These are phyloP conservation scores for Sequoia sempervirens DNA, from an alignment of 75 land plant species.

Conservation along the genomic window DNA sequence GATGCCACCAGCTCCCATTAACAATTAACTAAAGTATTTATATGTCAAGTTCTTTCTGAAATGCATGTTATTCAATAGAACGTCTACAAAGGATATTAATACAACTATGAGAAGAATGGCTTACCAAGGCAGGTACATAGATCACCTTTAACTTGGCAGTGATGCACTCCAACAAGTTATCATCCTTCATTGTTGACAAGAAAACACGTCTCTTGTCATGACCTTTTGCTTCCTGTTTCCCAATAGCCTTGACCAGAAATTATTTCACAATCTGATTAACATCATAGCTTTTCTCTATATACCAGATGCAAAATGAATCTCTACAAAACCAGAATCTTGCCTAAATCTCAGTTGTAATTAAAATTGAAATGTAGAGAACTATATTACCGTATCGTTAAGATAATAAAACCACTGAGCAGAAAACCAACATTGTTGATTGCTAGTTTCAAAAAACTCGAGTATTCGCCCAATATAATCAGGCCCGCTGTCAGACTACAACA, in stretches of 20 bases:
- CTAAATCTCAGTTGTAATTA: background rate
- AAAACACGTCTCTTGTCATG: conserved; percentile 66
- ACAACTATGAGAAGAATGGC: background rate
- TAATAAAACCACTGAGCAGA: conserved; percentile 81
- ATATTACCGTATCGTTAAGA: conserved; percentile 62
- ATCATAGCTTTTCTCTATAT: background rate
- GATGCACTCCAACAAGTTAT: conserved; percentile 71
- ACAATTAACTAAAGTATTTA: background rate
- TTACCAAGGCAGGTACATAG: conserved; percentile 14
- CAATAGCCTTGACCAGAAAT: conserved; percentile 42
- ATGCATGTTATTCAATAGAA: background rate
- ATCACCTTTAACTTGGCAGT: conserved; percentile 42
- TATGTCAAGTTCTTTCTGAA: background rate
- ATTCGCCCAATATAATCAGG: conserved; percentile 56
- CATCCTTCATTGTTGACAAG: conserved; percentile 68
- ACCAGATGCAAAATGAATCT: background rate
- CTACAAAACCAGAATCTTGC: background rate
- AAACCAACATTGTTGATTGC: conserved; percentile 43
- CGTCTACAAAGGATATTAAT: background rate
- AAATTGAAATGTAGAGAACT: background rate
- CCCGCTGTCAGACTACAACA: conserved; percentile 20
- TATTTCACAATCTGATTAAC: background rate
- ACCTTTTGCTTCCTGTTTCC: conserved; percentile 19
- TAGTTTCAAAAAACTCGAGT: conserved; percentile 63
- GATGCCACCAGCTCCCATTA: background rate